These are phyloP conservation scores for Nicotiana tabacum DNA, from an alignment of 257 asterid genomes.

Conservation along the genomic window DNA sequence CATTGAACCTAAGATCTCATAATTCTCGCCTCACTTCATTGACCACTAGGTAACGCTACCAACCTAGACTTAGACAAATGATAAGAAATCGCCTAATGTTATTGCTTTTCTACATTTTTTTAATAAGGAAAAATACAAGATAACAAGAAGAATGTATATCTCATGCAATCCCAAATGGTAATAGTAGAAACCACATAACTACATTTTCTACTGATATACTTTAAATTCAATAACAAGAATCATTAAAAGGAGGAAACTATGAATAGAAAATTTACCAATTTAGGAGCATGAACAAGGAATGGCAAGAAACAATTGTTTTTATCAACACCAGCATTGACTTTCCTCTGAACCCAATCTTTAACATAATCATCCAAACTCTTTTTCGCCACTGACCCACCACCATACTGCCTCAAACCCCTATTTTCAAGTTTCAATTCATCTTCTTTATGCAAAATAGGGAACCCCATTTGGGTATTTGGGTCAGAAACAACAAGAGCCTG, in stretches of 20 bases:
- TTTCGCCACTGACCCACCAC: slow-evolving; percentile 1
- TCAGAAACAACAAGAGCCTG: not conserved
- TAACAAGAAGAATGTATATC: not conserved
- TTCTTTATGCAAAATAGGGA: not conserved
- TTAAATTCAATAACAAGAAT: not conserved
- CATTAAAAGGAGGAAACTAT: not conserved
- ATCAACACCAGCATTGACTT: slow-evolving; percentile 39
- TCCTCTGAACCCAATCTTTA: slow-evolving; percentile 44
- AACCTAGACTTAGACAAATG: no score
- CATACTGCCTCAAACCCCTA: not conserved
- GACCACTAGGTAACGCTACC: no score
- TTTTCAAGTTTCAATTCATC: not conserved
- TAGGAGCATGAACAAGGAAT: slow-evolving; percentile 57
- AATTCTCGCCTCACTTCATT: no score
- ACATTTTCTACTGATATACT: not conserved
- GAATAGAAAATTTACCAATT: slow-evolving; percentile 31
- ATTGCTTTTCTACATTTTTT: not conserved
- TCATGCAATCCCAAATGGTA: not conserved
- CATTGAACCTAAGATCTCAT: no score
- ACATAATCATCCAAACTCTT: slow-evolving; percentile 31
- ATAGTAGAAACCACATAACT: not conserved
- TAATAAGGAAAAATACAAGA: not conserved
- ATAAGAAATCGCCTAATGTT: no score
- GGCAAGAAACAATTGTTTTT: slow-evolving; percentile 41
- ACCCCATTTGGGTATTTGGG: not conserved